These are phyloP conservation scores for Oligophagozyma castellii DNA, from an alignment of 1,139 yeast genomes.

Conservation along the genomic window DNA sequence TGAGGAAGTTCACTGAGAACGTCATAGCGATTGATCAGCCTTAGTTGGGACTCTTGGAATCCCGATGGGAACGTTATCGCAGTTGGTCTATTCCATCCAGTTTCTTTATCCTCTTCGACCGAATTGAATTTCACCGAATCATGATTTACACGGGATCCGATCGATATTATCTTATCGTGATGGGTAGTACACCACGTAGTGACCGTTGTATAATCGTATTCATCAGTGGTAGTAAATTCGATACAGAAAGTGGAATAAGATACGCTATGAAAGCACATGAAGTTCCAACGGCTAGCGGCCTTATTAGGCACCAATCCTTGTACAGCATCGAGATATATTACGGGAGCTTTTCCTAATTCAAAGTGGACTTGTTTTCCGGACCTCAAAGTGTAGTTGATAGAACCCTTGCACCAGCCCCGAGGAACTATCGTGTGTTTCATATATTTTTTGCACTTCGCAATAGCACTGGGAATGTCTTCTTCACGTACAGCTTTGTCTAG, in stretches of 20 bases:
- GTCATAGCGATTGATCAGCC: conserved; percentile 67
- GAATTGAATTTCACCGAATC: conserved; percentile 45
- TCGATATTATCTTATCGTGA: conserved; percentile 43
- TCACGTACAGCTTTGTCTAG: conserved; percentile 38
- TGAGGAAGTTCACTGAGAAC: conserved; percentile 84
- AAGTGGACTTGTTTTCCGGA: not conserved
- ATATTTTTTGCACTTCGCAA: conserved; percentile 5
- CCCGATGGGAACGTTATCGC: conserved; percentile 38
- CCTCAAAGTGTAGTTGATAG: conserved; percentile 21
- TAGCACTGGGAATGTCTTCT: conserved; percentile 37
- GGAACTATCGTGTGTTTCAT: conserved; percentile 68
- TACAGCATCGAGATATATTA: conserved; percentile 76
- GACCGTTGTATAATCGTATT: conserved; percentile 60
- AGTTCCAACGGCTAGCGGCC: conserved; percentile 85
- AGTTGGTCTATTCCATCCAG: conserved; percentile 72
- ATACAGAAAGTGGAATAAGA: conserved; percentile 55
- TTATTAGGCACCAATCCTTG: conserved; percentile 94
- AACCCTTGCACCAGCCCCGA: conserved; percentile 49
- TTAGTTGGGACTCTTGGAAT: conserved; percentile 33
- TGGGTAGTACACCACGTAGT: conserved; percentile 52
- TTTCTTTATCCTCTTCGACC: conserved; percentile 38
- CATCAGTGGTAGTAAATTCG: conserved; percentile 78
- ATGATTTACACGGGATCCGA: conserved; percentile 30
- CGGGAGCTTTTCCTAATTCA: conserved; percentile 31
- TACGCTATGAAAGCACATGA: conserved; percentile 63